Conservation (phyloP, 2,329 filamentous ascomycete species). For the Delphinella strobiligena region DNA sequence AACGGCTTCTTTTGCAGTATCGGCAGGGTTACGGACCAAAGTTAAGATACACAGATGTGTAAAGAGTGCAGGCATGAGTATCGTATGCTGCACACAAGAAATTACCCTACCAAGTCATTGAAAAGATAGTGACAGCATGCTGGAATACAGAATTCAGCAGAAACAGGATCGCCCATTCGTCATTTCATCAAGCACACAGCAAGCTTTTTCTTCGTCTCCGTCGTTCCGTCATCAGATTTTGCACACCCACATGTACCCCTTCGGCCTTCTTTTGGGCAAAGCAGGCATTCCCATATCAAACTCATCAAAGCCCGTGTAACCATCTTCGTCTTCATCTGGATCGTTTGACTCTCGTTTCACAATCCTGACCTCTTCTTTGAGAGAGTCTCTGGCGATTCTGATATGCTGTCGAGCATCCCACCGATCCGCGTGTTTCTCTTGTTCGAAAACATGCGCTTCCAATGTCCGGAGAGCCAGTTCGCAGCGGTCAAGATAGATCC, state of each 20-base stretch:
- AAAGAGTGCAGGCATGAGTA: too few species aligned
- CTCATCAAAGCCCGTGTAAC: slow-evolving; percentile 3
- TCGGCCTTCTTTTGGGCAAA: slow-evolving; percentile 1
- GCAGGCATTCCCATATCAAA: background rate
- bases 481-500: slow-evolving; percentile 1
- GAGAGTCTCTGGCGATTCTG: slow-evolving; percentile 1
- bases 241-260: slow-evolving; percentile 5
- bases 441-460: background rate
- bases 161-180: too few species aligned
- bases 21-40: too few species aligned
- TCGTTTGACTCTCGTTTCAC: background rate
- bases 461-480: slow-evolving; percentile 3
- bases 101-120: too few species aligned
- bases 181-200: too few species aligned
- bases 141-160: too few species aligned
- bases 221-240: background rate
- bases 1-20: too few species aligned
- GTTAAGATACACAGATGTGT: too few species aligned
- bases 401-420: slow-evolving; percentile 1
- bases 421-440: slow-evolving; percentile 1
- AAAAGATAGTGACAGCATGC: too few species aligned
- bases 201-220: background rate
- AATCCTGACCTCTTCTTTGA: slow-evolving; percentile 4
- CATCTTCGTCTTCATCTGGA: background rate
- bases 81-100: too few species aligned